Conservation (phyloP, 2,329 filamentous ascomycete species). For the Aspergillus eucalypticola region DNA sequence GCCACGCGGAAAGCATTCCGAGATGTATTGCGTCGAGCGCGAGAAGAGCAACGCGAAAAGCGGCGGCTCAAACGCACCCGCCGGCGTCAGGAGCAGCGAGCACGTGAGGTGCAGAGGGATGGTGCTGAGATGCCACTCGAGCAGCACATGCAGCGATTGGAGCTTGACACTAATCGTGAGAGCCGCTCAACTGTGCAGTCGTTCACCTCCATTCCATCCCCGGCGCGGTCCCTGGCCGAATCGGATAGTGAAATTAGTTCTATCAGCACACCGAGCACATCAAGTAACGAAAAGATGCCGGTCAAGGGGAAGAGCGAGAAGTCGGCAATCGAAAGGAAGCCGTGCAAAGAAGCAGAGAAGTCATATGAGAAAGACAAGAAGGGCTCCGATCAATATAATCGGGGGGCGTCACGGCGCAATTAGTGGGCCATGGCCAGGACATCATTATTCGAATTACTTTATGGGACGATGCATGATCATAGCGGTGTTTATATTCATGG, state of each 20-base stretch:
- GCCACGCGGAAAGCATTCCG: constrained; percentile 40
- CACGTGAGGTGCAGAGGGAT: constrained; percentile 11
- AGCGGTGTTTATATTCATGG: constrained; percentile 1
- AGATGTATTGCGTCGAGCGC: constrained; percentile 36
- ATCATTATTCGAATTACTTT: not conserved
- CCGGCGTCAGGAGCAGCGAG: constrained; percentile 23
- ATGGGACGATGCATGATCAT: not conserved
- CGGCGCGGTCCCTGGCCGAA: constrained; percentile 12
- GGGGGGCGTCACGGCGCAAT: not conserved
- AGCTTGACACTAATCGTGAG: constrained; percentile 18
- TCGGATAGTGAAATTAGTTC: constrained; percentile 24
- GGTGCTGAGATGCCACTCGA: constrained; percentile 20
- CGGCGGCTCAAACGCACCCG: constrained; percentile 26
- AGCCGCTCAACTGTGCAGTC: constrained; percentile 16
- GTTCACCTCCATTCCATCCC: constrained; percentile 10
- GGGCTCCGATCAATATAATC: not conserved
- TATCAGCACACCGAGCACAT: constrained; percentile 21
- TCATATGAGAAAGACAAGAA: not conserved
- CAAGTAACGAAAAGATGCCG: constrained; percentile 12
- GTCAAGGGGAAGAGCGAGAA: constrained; percentile 6
- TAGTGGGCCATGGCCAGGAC: not conserved
- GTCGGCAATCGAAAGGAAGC: not conserved
- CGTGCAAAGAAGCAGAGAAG: not conserved
- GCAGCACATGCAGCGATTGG: constrained; percentile 24
- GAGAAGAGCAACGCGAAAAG: constrained; percentile 38